These are phyloP conservation scores for Adenanthera pavonina DNA, from an alignment of 306 rosid species.

Conservation along the genomic window DNA sequence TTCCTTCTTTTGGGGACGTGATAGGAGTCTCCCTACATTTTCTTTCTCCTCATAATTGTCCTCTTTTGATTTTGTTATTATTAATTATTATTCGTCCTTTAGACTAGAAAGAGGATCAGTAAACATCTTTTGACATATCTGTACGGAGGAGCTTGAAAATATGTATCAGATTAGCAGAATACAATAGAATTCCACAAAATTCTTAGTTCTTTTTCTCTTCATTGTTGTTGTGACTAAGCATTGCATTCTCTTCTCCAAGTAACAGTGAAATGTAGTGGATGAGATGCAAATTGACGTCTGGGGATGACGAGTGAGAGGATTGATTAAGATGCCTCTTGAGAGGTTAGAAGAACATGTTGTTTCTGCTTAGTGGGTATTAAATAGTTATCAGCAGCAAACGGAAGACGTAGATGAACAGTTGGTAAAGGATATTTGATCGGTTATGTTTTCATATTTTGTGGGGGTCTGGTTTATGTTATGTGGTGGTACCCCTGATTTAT, in stretches of 20 bases:
- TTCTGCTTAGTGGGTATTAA: not conserved
- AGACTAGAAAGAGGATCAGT: constrained; percentile 43
- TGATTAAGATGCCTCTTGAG: constrained; percentile 20
- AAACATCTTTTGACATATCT: constrained; percentile 56
- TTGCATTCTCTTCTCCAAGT: not conserved
- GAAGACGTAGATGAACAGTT: constrained; percentile 27
- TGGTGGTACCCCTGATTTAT: not conserved
- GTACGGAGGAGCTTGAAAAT: constrained; percentile 49
- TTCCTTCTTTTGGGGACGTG: constrained; percentile 55
- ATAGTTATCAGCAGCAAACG: not conserved
- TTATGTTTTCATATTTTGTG: not conserved
- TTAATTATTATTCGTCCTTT: constrained; percentile 23
- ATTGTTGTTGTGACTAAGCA: constrained; percentile 24
- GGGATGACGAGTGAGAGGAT: not conserved
- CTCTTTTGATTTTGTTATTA: not conserved
- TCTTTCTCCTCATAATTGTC: constrained; percentile 29
- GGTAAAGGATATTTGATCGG: constrained; percentile 9
- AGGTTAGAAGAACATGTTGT: constrained; percentile 14
- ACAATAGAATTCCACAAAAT: constrained; percentile 42
- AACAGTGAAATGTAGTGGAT: not conserved
- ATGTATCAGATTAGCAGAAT: constrained; percentile 58
- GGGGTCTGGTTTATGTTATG: constrained; percentile 31
- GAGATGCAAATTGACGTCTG: constrained; percentile 18
- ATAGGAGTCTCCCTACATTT: constrained; percentile 39
- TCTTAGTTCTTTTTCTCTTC: not conserved